Evolutionary conservation across 164 flowering plant species (phyloP), one percentile per base, ranked within the genome.

Genomic region (Euptelea pleiosperma): DNA sequence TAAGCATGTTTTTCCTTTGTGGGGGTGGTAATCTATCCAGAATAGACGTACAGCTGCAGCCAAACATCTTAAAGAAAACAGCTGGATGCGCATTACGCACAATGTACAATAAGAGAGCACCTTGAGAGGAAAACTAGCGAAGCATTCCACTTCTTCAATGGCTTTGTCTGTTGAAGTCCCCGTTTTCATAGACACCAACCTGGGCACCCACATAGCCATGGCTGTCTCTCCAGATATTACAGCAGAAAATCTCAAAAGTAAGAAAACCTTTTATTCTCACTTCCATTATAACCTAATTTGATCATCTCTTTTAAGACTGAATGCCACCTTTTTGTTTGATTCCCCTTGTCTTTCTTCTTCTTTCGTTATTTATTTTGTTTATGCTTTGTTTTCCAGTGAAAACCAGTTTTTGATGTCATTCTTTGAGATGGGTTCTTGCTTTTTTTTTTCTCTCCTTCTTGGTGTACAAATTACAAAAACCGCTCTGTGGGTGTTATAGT

Each of bases 201-300:
- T 82, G 46, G 77, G 70, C 40, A 82, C 87, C 54, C 75, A 42
- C 61, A 47, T 82, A n/a, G 80, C 71, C 57, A 16, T 80, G 50
- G 52, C 66, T 6, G 71, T 75, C 39, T 58, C 75, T 54, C 77
- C 70, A 2, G 62, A 71, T 8, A 64, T 62, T 56, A 66, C 70
- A 10, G 74, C 62, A 0, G 63, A 57, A 34, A 70, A 71, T 30
- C 70, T 82, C 69, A 78, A 76, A 66, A 71, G 84, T 82, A 62
- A 73, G 69, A 34, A 37, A 31, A 34, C 6, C 21, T 9, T 25
- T 24, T 35, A n/a, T 19, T 36, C 2, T 0, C 24, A 21, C 8
- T n/a, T 36, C n/a, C n/a, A n/a, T n/a, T n/a, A n/a, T n/a, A n/a
- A n/a, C n/a, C n/a, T n/a, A n/a, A n/a, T n/a, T n/a, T n/a, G n/a